Evolutionary conservation across 2,329 filamentous ascomycete genomes (phyloP), one percentile per base, ranked within the genome.

Genomic region (Kalaharituber pfeilii): DNA sequence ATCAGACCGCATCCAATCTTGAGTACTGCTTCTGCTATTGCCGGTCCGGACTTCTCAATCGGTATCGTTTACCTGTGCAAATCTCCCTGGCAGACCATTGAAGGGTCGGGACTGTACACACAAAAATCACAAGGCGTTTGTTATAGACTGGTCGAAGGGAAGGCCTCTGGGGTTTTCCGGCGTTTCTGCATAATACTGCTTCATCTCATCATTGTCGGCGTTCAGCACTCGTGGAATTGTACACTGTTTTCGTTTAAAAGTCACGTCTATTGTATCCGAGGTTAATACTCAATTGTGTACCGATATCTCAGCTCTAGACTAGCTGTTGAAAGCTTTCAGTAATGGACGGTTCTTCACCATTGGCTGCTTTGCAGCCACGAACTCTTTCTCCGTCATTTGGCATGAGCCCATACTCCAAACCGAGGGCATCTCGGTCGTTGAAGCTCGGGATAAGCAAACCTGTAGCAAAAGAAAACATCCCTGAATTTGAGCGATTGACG

Each of bases 301-400:
- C 33, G 33, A 39, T 18, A 39, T 39, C 33, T 39, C 4, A 39
- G 15, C 20, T 39, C 15, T 39, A 39, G 4, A 39, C 15, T 18
- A 39, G 15, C 15, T 39, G 15, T 3, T 18, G 15, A 39, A 1
- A 8, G 7, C 33, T 13, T 13, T 36, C 15, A 39, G 22, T 11
- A 47, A 50, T 96, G 86, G 87, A 94, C 71, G 82, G 84, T 61
- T 95, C 89, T 45, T 96, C 91, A 64, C 91, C 91, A 49, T 72
- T 96, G 67, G 89, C 89, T 69, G 87, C 89, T 55, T 84, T 96
- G 81, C 86, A 87, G 72, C 86, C 82, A 55, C 74, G 75, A 45
- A 75, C 78, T 70, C 71, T 76, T 69, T 71, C 72, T 63, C 75
- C 80, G 63, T 68, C 75, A 65, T 79, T 88, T 77, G 81, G 72